These are phyloP conservation scores for Alternaria arborescens DNA, from an alignment of 2,329 filamentous ascomycete species.

Conservation along the genomic window DNA sequence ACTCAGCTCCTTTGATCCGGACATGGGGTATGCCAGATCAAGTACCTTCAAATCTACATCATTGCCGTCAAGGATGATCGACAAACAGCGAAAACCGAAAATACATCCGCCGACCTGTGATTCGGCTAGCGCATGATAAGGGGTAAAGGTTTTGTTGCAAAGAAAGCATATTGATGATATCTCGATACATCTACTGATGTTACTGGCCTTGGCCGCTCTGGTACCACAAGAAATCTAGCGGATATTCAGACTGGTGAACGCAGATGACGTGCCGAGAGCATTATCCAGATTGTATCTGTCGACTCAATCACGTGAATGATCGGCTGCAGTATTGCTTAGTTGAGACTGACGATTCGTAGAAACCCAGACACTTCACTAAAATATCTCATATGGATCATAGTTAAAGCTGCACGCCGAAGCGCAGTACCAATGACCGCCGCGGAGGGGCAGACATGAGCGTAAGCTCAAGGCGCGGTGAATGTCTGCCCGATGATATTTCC, in stretches of 20 bases:
- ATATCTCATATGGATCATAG: neutral
- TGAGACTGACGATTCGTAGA: neutral
- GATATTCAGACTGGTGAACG: neutral
- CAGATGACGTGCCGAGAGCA: neutral
- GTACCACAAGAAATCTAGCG: neutral
- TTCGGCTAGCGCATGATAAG: slow-evolving; percentile 2
- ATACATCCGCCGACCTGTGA: neutral
- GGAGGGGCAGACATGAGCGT: neutral
- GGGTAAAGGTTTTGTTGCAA: slow-evolving; percentile 1
- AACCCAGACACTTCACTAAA: neutral
- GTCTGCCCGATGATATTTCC: neutral
- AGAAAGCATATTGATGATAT: slow-evolving; percentile 4
- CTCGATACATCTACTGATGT: slow-evolving; percentile 5
- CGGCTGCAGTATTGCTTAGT: neutral
- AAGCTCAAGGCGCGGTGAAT: neutral
- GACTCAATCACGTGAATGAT: neutral
- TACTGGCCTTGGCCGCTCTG: neutral
- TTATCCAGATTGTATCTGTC: neutral
- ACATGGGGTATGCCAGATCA: too few relatives aligned
- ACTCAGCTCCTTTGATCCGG: too few relatives aligned
- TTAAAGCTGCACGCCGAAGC: neutral
- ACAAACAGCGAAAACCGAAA: too few relatives aligned
- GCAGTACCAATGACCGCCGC: too few relatives aligned
- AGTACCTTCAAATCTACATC: too few relatives aligned
- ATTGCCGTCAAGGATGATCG: too few relatives aligned